phyloP scores from a whole-genome alignment of 2,329 filamentous ascomycete species.

The Colletotrichum lini region DNA sequence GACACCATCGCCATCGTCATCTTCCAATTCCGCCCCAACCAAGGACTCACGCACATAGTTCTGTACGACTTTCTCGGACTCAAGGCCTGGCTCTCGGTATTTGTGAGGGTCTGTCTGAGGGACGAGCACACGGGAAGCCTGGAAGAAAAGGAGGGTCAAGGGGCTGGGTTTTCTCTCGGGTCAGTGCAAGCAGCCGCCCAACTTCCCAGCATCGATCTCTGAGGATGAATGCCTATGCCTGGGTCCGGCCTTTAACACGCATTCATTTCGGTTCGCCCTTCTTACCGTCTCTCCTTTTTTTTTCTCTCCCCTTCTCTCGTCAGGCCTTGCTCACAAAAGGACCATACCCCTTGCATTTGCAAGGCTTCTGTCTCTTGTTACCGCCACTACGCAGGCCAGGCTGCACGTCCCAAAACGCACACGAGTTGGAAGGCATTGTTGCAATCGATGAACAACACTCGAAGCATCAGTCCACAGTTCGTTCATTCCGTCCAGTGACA shows the following conservation, averaged over 20 bases:
- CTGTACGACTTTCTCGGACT: background rate
- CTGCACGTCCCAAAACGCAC: background rate
- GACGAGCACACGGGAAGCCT: background rate
- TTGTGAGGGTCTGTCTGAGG: background rate
- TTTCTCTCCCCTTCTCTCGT: too few relatives aligned
- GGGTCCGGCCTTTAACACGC: constrained; percentile 16
- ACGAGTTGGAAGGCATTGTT: background rate
- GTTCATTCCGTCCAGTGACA: background rate
- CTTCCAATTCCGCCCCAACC: background rate
- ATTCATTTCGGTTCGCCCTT: constrained; percentile 25
- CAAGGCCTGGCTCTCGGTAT: background rate
- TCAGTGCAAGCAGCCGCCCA: constrained; percentile 6
- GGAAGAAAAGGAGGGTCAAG: background rate
- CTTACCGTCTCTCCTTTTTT: constrained; percentile 4
- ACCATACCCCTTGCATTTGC: background rate
- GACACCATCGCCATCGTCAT: constrained; percentile 2
- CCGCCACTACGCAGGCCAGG: background rate
- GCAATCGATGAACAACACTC: background rate
- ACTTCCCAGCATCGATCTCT: background rate
- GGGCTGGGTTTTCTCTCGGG: background rate
- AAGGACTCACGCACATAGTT: background rate
- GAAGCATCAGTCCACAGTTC: background rate
- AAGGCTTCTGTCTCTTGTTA: background rate
- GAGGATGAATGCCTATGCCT: background rate
- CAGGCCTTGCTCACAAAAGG: background rate